phyloP scores from a whole-genome alignment of 352 stramenopile genomes.

The Plasmopara halstedii region DNA sequence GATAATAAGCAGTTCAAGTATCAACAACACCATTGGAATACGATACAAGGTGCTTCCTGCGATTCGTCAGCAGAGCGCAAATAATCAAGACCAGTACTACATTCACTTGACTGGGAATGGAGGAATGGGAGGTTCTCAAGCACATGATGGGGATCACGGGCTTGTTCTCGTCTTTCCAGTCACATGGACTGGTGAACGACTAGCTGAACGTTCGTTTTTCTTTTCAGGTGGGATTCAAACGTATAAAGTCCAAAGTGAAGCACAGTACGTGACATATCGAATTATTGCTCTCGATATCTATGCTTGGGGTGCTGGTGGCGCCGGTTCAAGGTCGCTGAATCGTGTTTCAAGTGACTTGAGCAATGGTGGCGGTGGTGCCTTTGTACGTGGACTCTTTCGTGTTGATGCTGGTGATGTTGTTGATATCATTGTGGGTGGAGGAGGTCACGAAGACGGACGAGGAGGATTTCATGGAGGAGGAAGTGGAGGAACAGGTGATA shows the following conservation, averaged over 20 bases:
- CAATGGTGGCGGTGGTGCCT: slow-evolving; percentile 66
- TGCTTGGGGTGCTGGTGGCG: slow-evolving; percentile 69
- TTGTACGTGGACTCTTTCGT: slow-evolving; percentile 44
- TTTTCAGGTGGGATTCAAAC: slow-evolving; percentile 25
- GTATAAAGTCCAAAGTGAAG: slow-evolving; percentile 21
- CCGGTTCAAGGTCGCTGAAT: slow-evolving; percentile 25
- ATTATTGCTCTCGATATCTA: slow-evolving; percentile 65
- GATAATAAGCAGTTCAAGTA: background rate
- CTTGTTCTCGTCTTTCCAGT: slow-evolving; percentile 56
- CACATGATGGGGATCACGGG: slow-evolving; percentile 36
- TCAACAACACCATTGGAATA: background rate
- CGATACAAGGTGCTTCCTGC: slow-evolving; percentile 22
- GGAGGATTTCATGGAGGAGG: slow-evolving; percentile 70
- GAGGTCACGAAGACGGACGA: slow-evolving; percentile 22
- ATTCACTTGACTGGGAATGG: slow-evolving; percentile 44
- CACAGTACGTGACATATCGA: slow-evolving; percentile 12
- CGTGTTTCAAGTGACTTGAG: slow-evolving; percentile 14
- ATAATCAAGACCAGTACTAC: slow-evolving; percentile 53
- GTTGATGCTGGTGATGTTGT: slow-evolving; percentile 38
- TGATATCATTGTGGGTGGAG: slow-evolving; percentile 55
- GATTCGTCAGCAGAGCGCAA: slow-evolving; percentile 24
- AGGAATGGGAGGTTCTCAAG: slow-evolving; percentile 21
- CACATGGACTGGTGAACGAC: slow-evolving; percentile 30
- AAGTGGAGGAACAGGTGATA: slow-evolving; percentile 42
- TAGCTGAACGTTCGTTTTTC: slow-evolving; percentile 37